Base-by-base conservation (phyloP, 202 grass and related monocot species). In the Musa balbisiana region DNA sequence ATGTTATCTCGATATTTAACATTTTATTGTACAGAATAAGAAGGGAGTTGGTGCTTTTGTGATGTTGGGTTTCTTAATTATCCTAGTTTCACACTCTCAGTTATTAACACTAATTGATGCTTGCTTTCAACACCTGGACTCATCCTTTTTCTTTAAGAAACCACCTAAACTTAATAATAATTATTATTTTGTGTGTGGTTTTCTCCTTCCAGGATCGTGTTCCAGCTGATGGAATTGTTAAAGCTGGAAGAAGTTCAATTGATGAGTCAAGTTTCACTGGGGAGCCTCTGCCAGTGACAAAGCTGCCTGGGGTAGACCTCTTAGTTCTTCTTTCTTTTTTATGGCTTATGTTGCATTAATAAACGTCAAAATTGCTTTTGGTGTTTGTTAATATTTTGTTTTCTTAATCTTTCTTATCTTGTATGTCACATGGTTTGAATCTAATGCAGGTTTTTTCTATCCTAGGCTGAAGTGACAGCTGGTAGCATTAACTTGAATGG, bases 401-500 rank as follows among this genome's bases (percentile, higher is more conserved):
- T 27, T 11, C n/a, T 72, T 64, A 24, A 9, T 49, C 29, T 72
- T 74, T 71, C 17, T 29, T 52, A 72, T 23, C 22, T 79, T 74
- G 64, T 52, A 22, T 49, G 56, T 21, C 69, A 49, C 51, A 82
- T 81, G 29, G 72, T 85, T 75, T 81, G 77, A 15, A 72, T 82
- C 75, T 60, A 49, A 76, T 76, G 33, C 25, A 65, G 49, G 73
- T 58, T 19, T 23, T 79, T 88, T 58, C 66, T 79, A 84, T 84
- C 67, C 63, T 80, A 98, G 94, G 87, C 81, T 81, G 88, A 89
- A 91, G 91, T 98, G 66, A 91, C 91, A 73, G 94, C 94, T 26
- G 94, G 94, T 78, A 92, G 87, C 83, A 93, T 98, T 78, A 98
- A 98, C 79, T 91, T 98, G 79, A 94, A 98, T 78, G 94, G 91